phyloP scores from a whole-genome alignment of 2,329 filamentous ascomycete species.

The Sclerotinia trifoliorum region DNA sequence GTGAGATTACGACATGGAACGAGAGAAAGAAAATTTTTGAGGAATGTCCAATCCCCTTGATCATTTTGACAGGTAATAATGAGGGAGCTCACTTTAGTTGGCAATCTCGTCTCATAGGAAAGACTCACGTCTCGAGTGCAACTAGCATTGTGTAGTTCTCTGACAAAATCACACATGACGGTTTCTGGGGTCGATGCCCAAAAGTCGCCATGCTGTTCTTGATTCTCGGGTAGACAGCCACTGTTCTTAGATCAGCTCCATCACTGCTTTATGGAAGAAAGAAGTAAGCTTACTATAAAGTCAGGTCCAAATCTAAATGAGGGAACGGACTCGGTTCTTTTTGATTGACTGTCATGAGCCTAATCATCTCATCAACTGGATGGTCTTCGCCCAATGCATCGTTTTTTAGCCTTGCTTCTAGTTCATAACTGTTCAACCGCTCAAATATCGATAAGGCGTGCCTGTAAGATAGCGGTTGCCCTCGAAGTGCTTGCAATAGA shows the following conservation, averaged over 20 bases:
- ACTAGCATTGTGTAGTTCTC: not conserved
- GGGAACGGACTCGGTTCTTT: not conserved
- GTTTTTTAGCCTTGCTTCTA: not conserved
- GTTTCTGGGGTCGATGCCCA: not conserved
- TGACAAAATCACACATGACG: not conserved
- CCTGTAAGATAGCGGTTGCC: not conserved
- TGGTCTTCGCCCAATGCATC: not conserved
- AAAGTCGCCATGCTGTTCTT: not conserved
- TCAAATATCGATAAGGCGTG: not conserved
- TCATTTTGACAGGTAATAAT: not conserved
- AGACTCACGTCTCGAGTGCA: not conserved
- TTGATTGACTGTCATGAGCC: not conserved
- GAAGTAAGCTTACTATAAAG: not conserved
- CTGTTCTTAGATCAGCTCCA: not conserved
- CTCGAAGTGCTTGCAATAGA: constrained; percentile 1
- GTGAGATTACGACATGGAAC: not conserved
- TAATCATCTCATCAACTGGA: not conserved
- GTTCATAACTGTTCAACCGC: not conserved
- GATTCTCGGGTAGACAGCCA: not conserved
- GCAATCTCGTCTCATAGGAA: not conserved
- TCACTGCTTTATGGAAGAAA: too few relatives aligned
- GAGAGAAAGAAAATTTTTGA: not conserved
- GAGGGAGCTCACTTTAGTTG: not conserved
- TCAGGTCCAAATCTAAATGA: not conserved
- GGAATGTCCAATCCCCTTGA: not conserved